phyloP scores from a whole-genome alignment of 78 protist species.

The Tieghemostelium lacteum region DNA sequence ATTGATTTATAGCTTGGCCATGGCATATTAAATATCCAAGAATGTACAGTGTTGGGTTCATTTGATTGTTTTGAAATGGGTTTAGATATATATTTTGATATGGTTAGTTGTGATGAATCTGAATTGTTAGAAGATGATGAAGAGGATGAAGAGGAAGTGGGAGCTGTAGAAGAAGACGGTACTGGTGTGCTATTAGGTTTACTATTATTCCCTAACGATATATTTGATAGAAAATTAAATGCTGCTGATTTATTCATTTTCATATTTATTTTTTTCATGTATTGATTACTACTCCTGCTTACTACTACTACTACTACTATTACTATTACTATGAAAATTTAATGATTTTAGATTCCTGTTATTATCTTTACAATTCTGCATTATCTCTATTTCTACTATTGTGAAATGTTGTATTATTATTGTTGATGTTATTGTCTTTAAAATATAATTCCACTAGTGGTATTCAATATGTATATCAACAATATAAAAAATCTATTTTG shows the following conservation, averaged over 20 bases:
- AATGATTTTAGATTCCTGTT: too few species aligned
- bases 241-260: conserved; percentile 25
- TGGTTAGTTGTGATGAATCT: not conserved
- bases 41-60: not conserved
- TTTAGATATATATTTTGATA: not conserved
- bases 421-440: too few species aligned
- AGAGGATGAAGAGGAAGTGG: conserved; percentile 2
- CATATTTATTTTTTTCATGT: too few species aligned
- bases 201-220: conserved; percentile 5
- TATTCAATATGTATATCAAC: too few species aligned
- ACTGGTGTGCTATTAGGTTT: not conserved
- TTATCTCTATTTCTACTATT: too few species aligned
- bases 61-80: not conserved
- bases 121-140: not conserved
- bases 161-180: not conserved
- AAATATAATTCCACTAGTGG: too few species aligned
- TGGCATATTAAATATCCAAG: conserved; percentile 48
- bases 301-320: too few species aligned
- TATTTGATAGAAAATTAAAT: conserved; percentile 13
- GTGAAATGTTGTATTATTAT: too few species aligned
- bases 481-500: too few species aligned
- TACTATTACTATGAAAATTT: too few species aligned
- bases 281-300: too few species aligned
- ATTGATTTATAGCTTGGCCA: not conserved
- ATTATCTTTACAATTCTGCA: too few species aligned